Conservation (phyloP, 2,329 filamentous ascomycete species). For the Tolypocladium amazonense region DNA sequence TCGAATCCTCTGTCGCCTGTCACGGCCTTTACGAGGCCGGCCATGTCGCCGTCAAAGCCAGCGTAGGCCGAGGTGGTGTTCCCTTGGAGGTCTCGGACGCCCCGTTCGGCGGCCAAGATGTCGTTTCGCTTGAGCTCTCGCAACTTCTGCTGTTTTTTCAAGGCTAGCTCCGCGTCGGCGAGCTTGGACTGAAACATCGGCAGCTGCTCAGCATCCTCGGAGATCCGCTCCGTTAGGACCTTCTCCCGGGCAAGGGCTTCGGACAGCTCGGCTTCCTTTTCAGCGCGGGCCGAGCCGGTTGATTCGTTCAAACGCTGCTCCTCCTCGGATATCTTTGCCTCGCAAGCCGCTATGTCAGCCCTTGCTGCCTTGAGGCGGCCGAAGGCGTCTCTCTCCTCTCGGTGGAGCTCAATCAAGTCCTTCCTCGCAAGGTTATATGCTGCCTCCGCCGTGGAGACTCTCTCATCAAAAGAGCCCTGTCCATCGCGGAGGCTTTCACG, state of each 20-base stretch:
- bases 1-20: conserved; percentile 58
- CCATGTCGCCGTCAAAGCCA: conserved; percentile 54
- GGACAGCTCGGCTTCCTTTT: conserved; percentile 45
- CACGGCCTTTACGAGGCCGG: conserved; percentile 56
- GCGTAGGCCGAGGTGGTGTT: conserved; percentile 47
- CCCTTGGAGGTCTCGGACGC: conserved; percentile 39
- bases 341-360: conserved; percentile 31
- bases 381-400: conserved; percentile 57
- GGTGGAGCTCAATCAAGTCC: conserved; percentile 42
- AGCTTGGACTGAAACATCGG: conserved; percentile 22
- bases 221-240: conserved; percentile 14
- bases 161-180: conserved; percentile 18
- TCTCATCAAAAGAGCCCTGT: conserved; percentile 34
- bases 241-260: conserved; percentile 16
- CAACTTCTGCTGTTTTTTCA: conserved; percentile 18
- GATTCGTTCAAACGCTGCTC: conserved; percentile 51
- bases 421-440: conserved; percentile 41
- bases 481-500: conserved; percentile 33
- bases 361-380: conserved; percentile 44
- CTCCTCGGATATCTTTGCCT: conserved; percentile 43
- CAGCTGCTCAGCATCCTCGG: conserved; percentile 16
- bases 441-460: conserved; percentile 32
- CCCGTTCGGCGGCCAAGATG: conserved; percentile 36
- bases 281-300: conserved; percentile 58
- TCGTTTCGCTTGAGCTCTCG: conserved; percentile 40